These are phyloP conservation scores for Saitozyma podzolica DNA, from an alignment of 768 basidiomycete genomes.

Conservation along the genomic window DNA sequence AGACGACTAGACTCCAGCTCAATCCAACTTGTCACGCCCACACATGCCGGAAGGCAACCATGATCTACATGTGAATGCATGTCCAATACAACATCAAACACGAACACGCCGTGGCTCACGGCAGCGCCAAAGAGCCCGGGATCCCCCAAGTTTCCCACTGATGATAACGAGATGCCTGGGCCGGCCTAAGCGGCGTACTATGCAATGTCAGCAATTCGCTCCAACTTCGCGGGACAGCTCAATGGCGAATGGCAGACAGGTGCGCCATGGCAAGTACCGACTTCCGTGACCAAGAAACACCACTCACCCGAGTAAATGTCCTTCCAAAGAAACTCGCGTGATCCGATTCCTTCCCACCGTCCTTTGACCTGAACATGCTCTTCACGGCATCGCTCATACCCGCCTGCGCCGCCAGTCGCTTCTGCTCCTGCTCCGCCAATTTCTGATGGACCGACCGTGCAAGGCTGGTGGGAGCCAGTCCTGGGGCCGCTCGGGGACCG, in stretches of 20 bases:
- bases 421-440: slow-evolving; percentile 76
- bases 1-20: too few relatives aligned
- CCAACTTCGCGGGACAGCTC: background rate
- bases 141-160: background rate
- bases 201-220: background rate
- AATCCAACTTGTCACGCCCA: too few relatives aligned
- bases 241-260: too few relatives aligned
- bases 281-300: background rate
- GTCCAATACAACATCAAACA: too few relatives aligned
- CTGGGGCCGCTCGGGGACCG: background rate
- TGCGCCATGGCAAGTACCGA: background rate
- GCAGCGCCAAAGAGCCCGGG: background rate
- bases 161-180: slow-evolving; percentile 2
- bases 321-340: slow-evolving; percentile 81
- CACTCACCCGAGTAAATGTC: slow-evolving; percentile 83
- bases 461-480: background rate
- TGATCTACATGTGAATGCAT: too few relatives aligned
- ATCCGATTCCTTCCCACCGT: slow-evolving; percentile 54
- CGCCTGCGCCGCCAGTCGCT: slow-evolving; percentile 63
- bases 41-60: too few relatives aligned
- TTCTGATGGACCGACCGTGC: slow-evolving; percentile 63
- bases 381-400: slow-evolving; percentile 84
- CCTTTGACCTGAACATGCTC: slow-evolving; percentile 69
- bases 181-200: background rate
- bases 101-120: background rate